Percentiles rank a stretch among this genome's conserved stretches.
Conservation (phyloP, 768 basidiomycete species). For the Lentinula detonsa region DNA sequence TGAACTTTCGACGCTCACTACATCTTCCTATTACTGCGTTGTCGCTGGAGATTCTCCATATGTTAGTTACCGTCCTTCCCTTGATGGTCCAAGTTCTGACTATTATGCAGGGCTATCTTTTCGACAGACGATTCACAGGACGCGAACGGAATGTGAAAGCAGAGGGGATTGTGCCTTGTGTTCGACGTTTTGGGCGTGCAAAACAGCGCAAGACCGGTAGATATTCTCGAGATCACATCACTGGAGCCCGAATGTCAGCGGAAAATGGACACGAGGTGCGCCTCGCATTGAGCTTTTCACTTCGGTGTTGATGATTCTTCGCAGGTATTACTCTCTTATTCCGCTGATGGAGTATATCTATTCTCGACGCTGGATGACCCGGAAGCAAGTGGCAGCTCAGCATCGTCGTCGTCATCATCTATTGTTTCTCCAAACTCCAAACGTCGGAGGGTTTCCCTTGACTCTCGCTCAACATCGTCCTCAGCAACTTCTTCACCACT, state of each 20-base stretch:
- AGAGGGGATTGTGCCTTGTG: constrained; percentile 65
- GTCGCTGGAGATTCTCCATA: constrained; percentile 78
- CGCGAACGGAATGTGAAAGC: constrained; percentile 67
- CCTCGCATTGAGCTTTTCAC: neutral
- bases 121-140: constrained; percentile 72
- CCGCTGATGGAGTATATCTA: constrained; percentile 64
- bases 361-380: constrained; percentile 70
- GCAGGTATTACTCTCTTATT: constrained; percentile 58
- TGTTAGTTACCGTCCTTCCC: constrained; percentile 36
- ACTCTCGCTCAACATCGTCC: constrained; percentile 9
- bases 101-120: constrained; percentile 60
- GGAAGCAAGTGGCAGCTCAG: constrained; percentile 13
- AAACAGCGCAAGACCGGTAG: constrained; percentile 12
- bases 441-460: constrained; percentile 13
- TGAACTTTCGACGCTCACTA: constrained; percentile 65
- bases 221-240: constrained; percentile 54
- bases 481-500: neutral
- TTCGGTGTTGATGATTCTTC: constrained; percentile 9
- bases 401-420: constrained; percentile 21
- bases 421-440: constrained; percentile 23
- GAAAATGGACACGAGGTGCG: constrained; percentile 71
- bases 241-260: constrained; percentile 66
- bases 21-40: constrained; percentile 52
- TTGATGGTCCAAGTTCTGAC: neutral
- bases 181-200: constrained; percentile 68